Base-by-base conservation (phyloP, 345 rosid species). In the Boechera divaricarpa region DNA sequence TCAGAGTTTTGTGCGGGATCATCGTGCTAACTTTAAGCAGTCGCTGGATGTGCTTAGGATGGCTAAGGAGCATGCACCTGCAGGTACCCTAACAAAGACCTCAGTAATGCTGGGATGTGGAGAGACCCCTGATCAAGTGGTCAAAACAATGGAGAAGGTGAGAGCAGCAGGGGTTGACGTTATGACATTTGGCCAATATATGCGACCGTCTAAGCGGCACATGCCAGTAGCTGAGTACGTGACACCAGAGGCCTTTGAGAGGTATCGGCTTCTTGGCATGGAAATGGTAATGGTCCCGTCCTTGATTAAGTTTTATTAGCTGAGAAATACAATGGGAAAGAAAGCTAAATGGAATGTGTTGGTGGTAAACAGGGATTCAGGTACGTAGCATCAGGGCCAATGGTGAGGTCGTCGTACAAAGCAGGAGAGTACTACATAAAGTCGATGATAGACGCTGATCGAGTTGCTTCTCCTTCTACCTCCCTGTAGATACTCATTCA, bases 371-470 rank as follows among this genome's bases (percentile, higher is more conserved):
- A 93, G 98, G 98, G 99, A 76, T 96, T 93, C 69, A 93, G 99
- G 31, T 95, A 91, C 24, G 98, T 96, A 54, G 99, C 98, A 72
- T 96, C 97, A 52, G 98, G 99, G 62, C 98, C 98, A 38, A 93
- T 93, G 99, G 99, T 96, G 67, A 87, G 97, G 82, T 96, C 99
- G 59, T 96, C 99, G 9, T 96, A 93, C 88, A 96, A 96, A 86
- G 99, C 98, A 1, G 97, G 98, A 54, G 99, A 96, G 82, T 91
- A 87, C 86, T 95, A 93, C 82, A 95, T 95, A 81, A 95, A 91
- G 77, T 93, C 97, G 63, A 95, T 95, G 99, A 91, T 95, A 56
- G 98, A 95, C 56, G 81, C 91, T 32, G 97, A 90, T 83, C 91
- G 98, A 7, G 88, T 94, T 70, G 86, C 85, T 52, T 74, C 95